Percentiles rank a stretch among this genome's conserved stretches.
Evolutionary conservation across 2,329 filamentous ascomycete species (phyloP).

Genomic region (Knufia petricola): DNA sequence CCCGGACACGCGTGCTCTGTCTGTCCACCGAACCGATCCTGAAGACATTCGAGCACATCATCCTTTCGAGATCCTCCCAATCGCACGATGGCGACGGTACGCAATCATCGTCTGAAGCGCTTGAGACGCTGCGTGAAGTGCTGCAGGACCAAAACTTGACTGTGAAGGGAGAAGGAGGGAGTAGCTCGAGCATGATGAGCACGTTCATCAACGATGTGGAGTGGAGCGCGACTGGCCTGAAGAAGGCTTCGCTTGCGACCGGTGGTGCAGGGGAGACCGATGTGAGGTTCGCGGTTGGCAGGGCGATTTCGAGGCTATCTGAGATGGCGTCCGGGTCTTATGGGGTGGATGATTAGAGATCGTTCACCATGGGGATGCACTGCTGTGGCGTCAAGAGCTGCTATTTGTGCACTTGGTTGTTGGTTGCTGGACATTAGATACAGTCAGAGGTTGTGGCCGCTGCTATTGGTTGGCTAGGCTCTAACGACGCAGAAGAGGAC

Average conservation of each 20-base stretch:
- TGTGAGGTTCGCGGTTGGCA: slow-evolving; percentile 1
- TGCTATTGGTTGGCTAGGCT: no score
- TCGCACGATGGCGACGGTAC: not conserved
- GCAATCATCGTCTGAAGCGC: not conserved
- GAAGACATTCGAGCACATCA: slow-evolving; percentile 2
- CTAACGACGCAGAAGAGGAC: no score
- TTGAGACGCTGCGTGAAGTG: not conserved
- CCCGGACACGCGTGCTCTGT: not conserved
- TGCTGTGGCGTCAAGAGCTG: no score
- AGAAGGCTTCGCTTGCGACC: not conserved
- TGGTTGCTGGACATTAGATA: no score
- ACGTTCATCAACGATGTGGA: slow-evolving; percentile 4
- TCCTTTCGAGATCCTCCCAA: not conserved
- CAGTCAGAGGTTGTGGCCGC: no score
- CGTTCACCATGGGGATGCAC: no score
- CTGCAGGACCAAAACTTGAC: not conserved
- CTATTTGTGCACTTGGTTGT: no score
- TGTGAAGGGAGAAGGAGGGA: slow-evolving; percentile 1
- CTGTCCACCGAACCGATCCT: not conserved
- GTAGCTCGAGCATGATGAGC: slow-evolving; percentile 7
- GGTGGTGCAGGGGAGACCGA: slow-evolving; percentile 5
- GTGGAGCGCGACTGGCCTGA: slow-evolving; percentile 5
- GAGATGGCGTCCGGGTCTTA: slow-evolving; percentile 1
- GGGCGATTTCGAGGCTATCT: slow-evolving; percentile 2
- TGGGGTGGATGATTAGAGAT: not conserved